Percentiles rank a stretch among this genome's conserved stretches.
Evolutionary conservation across 2,329 filamentous ascomycete genomes (phyloP).

Genomic region (Diaporthe destruens): DNA sequence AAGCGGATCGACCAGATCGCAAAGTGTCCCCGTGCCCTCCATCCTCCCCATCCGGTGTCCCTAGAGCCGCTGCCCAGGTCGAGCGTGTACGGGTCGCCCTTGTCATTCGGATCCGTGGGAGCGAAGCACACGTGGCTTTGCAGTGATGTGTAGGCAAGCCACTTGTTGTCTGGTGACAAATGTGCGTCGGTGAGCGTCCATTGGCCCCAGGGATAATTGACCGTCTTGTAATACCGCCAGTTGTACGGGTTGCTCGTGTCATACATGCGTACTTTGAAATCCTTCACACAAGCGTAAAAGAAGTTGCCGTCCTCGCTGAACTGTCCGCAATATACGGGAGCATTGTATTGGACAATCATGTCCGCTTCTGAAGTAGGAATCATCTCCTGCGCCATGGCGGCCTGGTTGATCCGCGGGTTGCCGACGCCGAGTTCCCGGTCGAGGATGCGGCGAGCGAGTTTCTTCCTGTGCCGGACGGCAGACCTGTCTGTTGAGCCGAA

Average conservation of each 20-base stretch:
- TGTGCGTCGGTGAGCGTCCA: constrained; percentile 98
- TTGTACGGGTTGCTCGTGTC: constrained; percentile 95
- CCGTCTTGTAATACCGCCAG: constrained; percentile 96
- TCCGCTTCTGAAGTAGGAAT: constrained; percentile 84
- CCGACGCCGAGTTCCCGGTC: constrained; percentile 85
- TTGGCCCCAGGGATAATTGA: constrained; percentile 84
- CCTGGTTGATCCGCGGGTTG: constrained; percentile 70
- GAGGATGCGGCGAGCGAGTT: constrained; percentile 78
- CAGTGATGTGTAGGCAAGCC: constrained; percentile 92
- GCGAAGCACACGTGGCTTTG: constrained; percentile 86
- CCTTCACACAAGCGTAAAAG: constrained; percentile 92
- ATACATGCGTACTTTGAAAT: constrained; percentile 96
- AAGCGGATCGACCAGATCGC: constrained; percentile 93
- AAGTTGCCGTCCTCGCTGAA: constrained; percentile 98
- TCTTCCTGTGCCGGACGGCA: constrained; percentile 64
- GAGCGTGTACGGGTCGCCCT: constrained; percentile 82
- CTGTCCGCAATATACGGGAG: constrained; percentile 92
- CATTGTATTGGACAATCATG: constrained; percentile 87
- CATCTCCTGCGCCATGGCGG: constrained; percentile 77
- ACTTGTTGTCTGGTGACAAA: constrained; percentile 90
- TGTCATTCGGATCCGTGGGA: constrained; percentile 85
- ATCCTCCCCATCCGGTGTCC: constrained; percentile 48
- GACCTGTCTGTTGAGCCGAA: constrained; percentile 79
- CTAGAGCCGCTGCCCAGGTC: constrained; percentile 72
- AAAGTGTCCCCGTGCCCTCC: constrained; percentile 56